Base-by-base conservation (phyloP, 805 yeast genomes). In the Candida namnaoensis region DNA sequence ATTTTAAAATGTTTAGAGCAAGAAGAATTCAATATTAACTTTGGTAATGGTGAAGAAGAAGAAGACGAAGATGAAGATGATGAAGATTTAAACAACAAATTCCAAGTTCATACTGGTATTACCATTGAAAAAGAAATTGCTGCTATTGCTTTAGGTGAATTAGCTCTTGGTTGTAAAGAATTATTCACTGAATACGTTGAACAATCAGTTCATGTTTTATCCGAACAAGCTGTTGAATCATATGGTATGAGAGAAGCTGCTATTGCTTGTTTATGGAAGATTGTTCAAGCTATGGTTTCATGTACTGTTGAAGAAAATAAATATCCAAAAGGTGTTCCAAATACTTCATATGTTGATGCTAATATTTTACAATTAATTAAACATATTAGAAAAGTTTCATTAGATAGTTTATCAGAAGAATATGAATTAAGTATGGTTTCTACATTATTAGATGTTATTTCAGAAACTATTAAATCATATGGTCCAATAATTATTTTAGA, bases 121-220 rank as follows among this genome's bases (percentile, higher is more conserved):
- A 87, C 97, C 50, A 82, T 86, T 53, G 99, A 91, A 68, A 91
- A 91, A 66, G 96, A 90, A 67, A 86, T 88, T 50, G 96, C 96
- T n/a, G 75, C 90, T 37, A 87, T 88, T 56, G 93, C 96, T 7
- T 66, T 88, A 51, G 78, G 86, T 39, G 98, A 93, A 60, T 76
- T 90, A 59, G 95, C 96, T 40, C 64, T 74, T 41, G 96, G 95
- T 53, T 85, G 96, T 38, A 84, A 88, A 57, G 80, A 76, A 44
- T 79, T 79, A 41, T 88, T 91, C 65, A 75, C 80, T 55, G 79
- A 80, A 54, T 88, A 79, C 56, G 82, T 88, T 46, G 88, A 86
- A 60, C 66, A 78, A 43, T 73, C 88, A 25, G 65, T 84, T 52
- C 71, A 72, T 47, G 72, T 78, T 19, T 70, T 87, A 49, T 65